These are phyloP conservation scores for Penicillium sp. DNA, from an alignment of 2,329 filamentous ascomycete genomes.

Conservation along the genomic window DNA sequence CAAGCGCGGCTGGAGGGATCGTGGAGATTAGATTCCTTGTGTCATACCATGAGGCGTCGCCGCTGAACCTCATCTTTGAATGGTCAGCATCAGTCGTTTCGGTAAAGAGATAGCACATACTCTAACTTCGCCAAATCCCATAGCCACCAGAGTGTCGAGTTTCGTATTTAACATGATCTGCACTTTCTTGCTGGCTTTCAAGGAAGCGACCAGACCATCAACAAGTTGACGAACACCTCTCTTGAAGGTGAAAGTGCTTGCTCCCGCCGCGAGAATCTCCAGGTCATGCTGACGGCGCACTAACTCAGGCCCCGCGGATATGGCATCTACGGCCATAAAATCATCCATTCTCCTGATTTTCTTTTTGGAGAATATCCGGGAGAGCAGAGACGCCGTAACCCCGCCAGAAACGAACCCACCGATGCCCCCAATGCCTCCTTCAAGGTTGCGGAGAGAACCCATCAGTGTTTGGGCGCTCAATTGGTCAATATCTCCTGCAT, in stretches of 20 bases:
- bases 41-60: background rate
- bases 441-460: constrained; percentile 49
- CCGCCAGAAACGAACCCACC: constrained; percentile 19
- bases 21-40: constrained; percentile 37
- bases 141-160: constrained; percentile 40
- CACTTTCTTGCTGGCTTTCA: constrained; percentile 57
- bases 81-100: constrained; percentile 4
- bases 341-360: constrained; percentile 27
- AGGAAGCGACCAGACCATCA: constrained; percentile 50
- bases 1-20: constrained; percentile 28
- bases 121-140: background rate
- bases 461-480: constrained; percentile 68
- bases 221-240: constrained; percentile 63
- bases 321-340: constrained; percentile 23
- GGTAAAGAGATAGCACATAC: background rate
- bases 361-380: constrained; percentile 12
- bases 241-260: constrained; percentile 44
- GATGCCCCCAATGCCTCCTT: constrained; percentile 28
- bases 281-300: constrained; percentile 8
- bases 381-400: constrained; percentile 9
- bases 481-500: constrained; percentile 80
- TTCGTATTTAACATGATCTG: constrained; percentile 51
- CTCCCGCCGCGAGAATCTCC: constrained; percentile 13
- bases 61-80: constrained; percentile 19
- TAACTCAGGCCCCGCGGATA: constrained; percentile 2